These are phyloP conservation scores for Lathyrus oleraceus DNA, from an alignment of 306 rosid genomes.

Conservation along the genomic window DNA sequence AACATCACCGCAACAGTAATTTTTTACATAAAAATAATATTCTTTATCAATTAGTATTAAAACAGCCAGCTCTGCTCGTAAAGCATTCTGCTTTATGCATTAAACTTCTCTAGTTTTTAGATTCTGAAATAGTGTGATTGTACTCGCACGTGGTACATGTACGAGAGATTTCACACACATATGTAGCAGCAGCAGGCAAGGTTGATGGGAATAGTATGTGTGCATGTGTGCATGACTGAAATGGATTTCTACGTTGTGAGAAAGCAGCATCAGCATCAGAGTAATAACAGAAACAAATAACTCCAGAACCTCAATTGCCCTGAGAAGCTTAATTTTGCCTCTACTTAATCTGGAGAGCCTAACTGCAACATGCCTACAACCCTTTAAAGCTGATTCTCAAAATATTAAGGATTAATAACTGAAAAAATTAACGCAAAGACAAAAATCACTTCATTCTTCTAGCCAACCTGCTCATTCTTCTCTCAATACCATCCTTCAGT, in stretches of 20 bases:
- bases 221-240: neutral
- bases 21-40: constrained; percentile 9
- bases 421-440: no score
- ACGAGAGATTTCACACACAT: constrained; percentile 9
- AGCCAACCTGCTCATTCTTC: no score
- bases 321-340: constrained; percentile 15
- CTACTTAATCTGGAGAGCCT: no score
- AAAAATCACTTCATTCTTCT: no score
- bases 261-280: constrained; percentile 4
- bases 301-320: constrained; percentile 9
- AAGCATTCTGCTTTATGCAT: constrained; percentile 13
- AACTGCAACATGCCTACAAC: no score
- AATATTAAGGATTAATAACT: no score
- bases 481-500: no score
- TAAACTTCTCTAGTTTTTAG: constrained; percentile 10
- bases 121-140: neutral
- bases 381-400: no score
- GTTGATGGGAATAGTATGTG: neutral
- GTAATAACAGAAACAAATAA: constrained; percentile 13
- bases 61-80: constrained; percentile 6
- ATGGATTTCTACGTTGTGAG: constrained; percentile 3
- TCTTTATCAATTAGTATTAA: constrained; percentile 19
- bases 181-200: neutral
- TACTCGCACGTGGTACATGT: neutral
- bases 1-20: constrained; percentile 18